Evolutionary conservation across 106 monocot genomes (phyloP).

Genomic region (Allium fistulosum): DNA sequence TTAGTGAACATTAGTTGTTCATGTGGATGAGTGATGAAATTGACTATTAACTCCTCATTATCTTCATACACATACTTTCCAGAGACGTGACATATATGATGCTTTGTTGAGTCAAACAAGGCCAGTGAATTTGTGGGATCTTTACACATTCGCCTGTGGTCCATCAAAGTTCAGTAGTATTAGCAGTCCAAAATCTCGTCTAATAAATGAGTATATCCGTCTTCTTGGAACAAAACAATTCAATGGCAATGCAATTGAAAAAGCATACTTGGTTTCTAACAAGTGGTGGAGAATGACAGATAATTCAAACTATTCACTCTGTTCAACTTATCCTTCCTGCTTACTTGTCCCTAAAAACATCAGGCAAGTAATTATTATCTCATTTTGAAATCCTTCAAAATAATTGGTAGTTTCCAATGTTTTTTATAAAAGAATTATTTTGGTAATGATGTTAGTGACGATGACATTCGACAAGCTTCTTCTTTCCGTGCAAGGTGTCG

Average conservation of each 20-base stretch:
- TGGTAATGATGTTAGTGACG: slow-evolving; percentile 40
- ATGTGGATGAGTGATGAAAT: neutral
- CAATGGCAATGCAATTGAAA: slow-evolving; percentile 16
- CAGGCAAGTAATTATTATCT: slow-evolving; percentile 36
- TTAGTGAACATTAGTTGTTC: neutral
- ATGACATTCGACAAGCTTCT: slow-evolving; percentile 79
- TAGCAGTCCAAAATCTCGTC: slow-evolving; percentile 49
- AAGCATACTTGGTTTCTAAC: slow-evolving; percentile 44
- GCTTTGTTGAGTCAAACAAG: slow-evolving; percentile 64
- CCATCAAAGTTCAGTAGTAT: slow-evolving; percentile 52
- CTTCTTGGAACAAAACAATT: slow-evolving; percentile 48
- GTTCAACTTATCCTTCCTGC: slow-evolving; percentile 80
- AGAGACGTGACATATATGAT: slow-evolving; percentile 71
- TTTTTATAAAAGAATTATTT: neutral
- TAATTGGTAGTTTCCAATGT: neutral
- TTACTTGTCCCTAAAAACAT: slow-evolving; percentile 80
- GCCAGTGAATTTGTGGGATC: slow-evolving; percentile 59
- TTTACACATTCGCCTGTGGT: slow-evolving; percentile 76
- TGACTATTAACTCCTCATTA: neutral
- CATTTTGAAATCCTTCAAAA: neutral
- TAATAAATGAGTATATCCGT: slow-evolving; percentile 73
- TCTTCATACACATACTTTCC: slow-evolving; percentile 5
- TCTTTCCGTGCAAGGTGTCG: slow-evolving; percentile 75
- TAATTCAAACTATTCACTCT: slow-evolving; percentile 59
- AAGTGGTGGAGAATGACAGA: slow-evolving; percentile 71